phyloP scores from a whole-genome alignment of 164 flowering plant species.

The Warburgia ugandensis region DNA sequence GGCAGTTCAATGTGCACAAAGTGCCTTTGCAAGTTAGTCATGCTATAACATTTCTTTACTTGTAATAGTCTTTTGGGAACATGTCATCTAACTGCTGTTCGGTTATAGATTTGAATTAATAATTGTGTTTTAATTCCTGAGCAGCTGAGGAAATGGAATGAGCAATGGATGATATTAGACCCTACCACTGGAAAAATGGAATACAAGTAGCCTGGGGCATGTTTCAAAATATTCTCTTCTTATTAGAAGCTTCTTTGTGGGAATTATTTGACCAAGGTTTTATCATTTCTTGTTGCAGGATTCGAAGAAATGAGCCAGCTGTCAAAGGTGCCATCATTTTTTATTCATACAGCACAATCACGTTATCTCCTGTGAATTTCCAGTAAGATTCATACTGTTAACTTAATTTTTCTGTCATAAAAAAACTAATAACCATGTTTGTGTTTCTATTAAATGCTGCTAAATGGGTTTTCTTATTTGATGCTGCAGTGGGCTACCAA shows the following conservation, averaged over 20 bases:
- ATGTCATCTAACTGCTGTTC: too few species aligned
- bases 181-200: constrained; percentile 98
- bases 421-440: background rate
- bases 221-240: background rate
- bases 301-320: constrained; percentile 72
- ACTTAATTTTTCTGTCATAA: background rate
- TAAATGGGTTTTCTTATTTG: constrained; percentile 6
- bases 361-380: constrained; percentile 87
- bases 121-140: constrained; percentile 13
- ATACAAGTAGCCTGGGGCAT: constrained; percentile 60
- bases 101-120: too few species aligned
- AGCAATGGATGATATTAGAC: constrained; percentile 92
- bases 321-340: constrained; percentile 81
- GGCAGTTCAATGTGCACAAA: too few species aligned
- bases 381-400: constrained; percentile 46
- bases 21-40: too few species aligned
- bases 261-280: background rate
- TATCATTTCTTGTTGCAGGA: constrained; percentile 56
- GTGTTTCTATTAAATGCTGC: background rate
- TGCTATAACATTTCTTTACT: too few species aligned
- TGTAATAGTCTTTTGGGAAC: too few species aligned
- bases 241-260: too few species aligned
- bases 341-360: constrained; percentile 80
- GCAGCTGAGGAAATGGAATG: constrained; percentile 96
- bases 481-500: constrained; percentile 80